Conservation (phyloP, 2,329 filamentous ascomycete genomes). For the Pseudogymnoascus sp. region DNA sequence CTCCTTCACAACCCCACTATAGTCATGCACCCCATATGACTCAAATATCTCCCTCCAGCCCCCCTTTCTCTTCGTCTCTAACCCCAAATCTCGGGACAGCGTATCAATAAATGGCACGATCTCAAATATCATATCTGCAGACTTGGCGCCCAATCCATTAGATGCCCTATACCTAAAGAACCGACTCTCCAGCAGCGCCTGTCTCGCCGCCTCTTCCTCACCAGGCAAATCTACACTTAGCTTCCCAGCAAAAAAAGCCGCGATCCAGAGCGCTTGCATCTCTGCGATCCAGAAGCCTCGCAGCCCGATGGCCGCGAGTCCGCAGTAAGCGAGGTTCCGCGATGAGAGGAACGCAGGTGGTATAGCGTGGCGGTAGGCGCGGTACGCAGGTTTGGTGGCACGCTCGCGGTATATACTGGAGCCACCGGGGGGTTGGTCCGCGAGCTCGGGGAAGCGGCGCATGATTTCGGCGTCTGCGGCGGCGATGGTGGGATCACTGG, state of each 20-base stretch:
- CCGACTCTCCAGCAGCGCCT: constrained; percentile 54
- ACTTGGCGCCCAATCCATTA: constrained; percentile 50
- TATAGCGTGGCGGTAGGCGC: constrained; percentile 37
- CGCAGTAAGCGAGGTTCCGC: constrained; percentile 38
- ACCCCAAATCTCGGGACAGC: constrained; percentile 54
- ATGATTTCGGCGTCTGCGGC: constrained; percentile 28
- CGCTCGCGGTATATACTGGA: constrained; percentile 26
- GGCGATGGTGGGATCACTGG: constrained; percentile 31
- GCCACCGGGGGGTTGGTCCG: constrained; percentile 34
- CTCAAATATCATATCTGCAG: constrained; percentile 67
- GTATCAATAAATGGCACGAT: constrained; percentile 62
- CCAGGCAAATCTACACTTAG: constrained; percentile 27
- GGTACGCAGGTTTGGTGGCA: constrained; percentile 24
- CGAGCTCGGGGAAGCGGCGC: constrained; percentile 37
- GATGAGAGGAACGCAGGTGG: constrained; percentile 32
- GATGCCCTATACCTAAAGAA: constrained; percentile 63
- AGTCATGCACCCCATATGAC: constrained; percentile 37
- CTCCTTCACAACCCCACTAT: constrained; percentile 33
- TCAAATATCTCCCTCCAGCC: constrained; percentile 32
- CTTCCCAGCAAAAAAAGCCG: constrained; percentile 50
- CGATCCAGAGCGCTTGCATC: constrained; percentile 49
- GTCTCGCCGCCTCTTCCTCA: constrained; percentile 33
- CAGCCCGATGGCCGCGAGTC: constrained; percentile 34
- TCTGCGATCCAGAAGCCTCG: constrained; percentile 33
- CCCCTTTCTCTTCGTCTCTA: constrained; percentile 45